Base-by-base conservation (phyloP, 495 filamentous ascomycete species). In the Chaetomium cochliodes region DNA sequence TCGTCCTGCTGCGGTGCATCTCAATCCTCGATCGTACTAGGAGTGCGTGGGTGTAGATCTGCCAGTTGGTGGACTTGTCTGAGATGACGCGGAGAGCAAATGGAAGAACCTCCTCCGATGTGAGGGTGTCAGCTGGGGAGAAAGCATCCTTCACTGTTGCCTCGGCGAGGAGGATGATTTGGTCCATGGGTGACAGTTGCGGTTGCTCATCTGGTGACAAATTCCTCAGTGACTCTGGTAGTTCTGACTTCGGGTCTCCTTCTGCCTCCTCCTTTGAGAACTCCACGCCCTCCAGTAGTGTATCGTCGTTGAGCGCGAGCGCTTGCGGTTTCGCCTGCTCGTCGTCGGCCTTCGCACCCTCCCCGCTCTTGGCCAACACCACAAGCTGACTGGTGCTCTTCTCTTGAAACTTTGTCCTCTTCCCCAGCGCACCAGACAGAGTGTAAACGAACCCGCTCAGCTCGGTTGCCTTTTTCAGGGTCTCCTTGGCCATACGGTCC, bases 31-130 rank as follows among this genome's bases (percentile, higher is more conserved):
- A 93, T 50, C 94, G 85, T 6, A 97, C 87, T 3, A 98, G 79
- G 6, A 99, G 78, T 2, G 90, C 94, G 70, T 97, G 91, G 0
- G 94, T 97, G 72, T 99, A 98, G 23, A 97, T 88, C 75, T 98
- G 96, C 94, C 94, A 99, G 75, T 98, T 98, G 3, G 92, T 92
- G 67, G 90, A 89, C 54, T 92, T 91, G 60, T 94, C 92, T 18
- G 89, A 83, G 22, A 99, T 83, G 0, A 98, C 96, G 20, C 94
- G 86, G 23, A 87, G 88, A 6, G 93, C 96, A 73, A 92, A 98
- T 0, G 94, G 94, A 18, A 92, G 76, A 42, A 96, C 93, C 74
- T 97, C 92, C 72, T 99, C 96, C 23, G 92, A 84, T 0, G 92
- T 98, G 30, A 98, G 81, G 1, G 90, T 89, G 72, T 97, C 87